Conservation (phyloP, 2,329 filamentous ascomycete species). For the Colletotrichum magnum region DNA sequence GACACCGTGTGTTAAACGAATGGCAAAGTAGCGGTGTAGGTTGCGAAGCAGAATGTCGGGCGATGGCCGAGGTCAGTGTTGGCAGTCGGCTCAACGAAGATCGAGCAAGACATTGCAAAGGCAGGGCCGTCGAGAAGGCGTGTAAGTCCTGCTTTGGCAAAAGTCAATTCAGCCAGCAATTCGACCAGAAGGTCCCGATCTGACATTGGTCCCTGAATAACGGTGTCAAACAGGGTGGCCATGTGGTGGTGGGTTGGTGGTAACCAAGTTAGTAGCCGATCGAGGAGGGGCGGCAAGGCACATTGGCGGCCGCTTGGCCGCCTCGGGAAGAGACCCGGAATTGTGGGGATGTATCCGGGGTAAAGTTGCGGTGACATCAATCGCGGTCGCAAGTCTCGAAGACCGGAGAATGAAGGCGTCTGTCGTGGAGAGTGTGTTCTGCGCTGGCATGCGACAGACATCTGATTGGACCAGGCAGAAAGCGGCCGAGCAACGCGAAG, state of each 20-base stretch:
- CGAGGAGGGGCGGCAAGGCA: slow-evolving; percentile 39
- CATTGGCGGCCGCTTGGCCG: slow-evolving; percentile 38
- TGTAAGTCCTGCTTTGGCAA: neutral
- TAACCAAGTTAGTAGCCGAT: slow-evolving; percentile 29
- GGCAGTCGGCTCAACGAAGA: neutral
- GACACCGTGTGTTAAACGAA: neutral
- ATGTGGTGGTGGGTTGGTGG: slow-evolving; percentile 37
- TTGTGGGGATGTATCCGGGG: slow-evolving; percentile 34
- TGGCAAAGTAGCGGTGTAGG: slow-evolving; percentile 5
- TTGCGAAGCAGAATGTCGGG: neutral
- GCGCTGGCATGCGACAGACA: slow-evolving; percentile 26
- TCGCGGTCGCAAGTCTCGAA: slow-evolving; percentile 20
- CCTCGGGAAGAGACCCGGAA: slow-evolving; percentile 37
- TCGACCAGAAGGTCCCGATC: slow-evolving; percentile 19
- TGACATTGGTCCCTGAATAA: slow-evolving; percentile 26
- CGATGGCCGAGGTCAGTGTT: slow-evolving; percentile 1
- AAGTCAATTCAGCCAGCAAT: slow-evolving; percentile 7
- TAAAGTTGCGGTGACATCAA: slow-evolving; percentile 34
- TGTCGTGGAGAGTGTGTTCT: neutral
- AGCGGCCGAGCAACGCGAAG: neutral
- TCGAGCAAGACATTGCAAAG: neutral
- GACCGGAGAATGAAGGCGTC: neutral
- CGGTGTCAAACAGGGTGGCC: slow-evolving; percentile 35
- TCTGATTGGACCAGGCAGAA: slow-evolving; percentile 11
- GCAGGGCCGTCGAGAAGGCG: neutral